phyloP scores from a whole-genome alignment of 441 rosid genomes.

The Hura crepitans region DNA sequence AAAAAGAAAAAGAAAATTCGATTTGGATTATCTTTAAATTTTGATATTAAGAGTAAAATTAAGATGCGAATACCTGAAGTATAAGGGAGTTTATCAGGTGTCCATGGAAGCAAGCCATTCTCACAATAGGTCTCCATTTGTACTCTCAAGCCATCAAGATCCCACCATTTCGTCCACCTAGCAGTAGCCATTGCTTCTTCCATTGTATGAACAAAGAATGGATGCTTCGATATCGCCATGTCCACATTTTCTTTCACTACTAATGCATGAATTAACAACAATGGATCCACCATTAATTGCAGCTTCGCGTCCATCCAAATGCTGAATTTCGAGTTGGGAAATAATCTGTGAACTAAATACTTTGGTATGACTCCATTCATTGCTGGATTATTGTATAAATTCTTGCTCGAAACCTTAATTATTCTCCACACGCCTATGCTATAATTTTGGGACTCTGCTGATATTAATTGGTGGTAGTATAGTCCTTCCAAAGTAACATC shows the following conservation, averaged over 20 bases:
- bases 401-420: conserved; percentile 36
- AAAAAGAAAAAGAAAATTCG: no score
- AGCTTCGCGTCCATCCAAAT: conserved; percentile 85
- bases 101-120: conserved; percentile 81
- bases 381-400: conserved; percentile 55
- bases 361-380: conserved; percentile 89
- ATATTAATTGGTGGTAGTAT: conserved; percentile 41
- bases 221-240: conserved; percentile 80
- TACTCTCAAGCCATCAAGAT: conserved; percentile 50
- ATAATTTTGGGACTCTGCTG: conserved; percentile 22
- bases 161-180: conserved; percentile 89
- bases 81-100: conserved; percentile 59
- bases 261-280: conserved; percentile 65
- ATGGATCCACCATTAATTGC: conserved; percentile 77
- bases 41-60: not conserved
- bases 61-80: conserved; percentile 50
- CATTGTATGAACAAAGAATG: conserved; percentile 59
- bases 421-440: conserved; percentile 72
- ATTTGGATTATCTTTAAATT: no score
- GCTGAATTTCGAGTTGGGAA: conserved; percentile 76
- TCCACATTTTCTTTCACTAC: conserved; percentile 50
- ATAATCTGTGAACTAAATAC: conserved; percentile 68
- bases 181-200: conserved; percentile 96
- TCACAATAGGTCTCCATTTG: conserved; percentile 94
- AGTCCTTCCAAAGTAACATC: conserved; percentile 51